These are phyloP conservation scores for Eucalyptus globulus DNA, from an alignment of 345 rosid species.

Conservation along the genomic window DNA sequence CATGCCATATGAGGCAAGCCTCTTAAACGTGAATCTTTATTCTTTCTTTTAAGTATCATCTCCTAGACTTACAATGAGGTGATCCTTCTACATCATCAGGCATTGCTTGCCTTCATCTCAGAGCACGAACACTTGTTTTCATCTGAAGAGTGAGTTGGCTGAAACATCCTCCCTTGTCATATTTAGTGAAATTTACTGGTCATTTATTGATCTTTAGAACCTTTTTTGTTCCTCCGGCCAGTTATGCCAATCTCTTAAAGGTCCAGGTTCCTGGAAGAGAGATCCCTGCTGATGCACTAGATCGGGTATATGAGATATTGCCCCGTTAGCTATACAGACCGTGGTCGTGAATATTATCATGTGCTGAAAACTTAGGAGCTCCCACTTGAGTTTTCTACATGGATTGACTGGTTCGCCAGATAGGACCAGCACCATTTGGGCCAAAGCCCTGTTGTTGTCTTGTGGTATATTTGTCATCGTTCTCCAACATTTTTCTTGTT, in stretches of 20 bases:
- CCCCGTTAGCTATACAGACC: conserved; percentile 15
- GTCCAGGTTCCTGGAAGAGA: conserved; percentile 88
- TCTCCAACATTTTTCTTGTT: neutral
- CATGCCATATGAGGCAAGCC: conserved; percentile 92
- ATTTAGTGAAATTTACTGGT: neutral
- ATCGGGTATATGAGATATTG: conserved; percentile 52
- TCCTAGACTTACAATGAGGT: neutral
- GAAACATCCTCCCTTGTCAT: neutral
- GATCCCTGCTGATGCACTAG: conserved; percentile 64
- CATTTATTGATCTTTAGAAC: neutral
- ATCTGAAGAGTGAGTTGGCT: conserved; percentile 49
- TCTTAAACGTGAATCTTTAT: neutral
- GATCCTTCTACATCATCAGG: conserved; percentile 28
- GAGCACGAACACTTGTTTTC: conserved; percentile 73
- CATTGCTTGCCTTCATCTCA: conserved; percentile 71
- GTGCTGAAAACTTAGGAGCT: neutral
- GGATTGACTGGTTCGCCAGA: neutral
- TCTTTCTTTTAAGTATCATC: neutral
- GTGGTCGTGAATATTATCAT: neutral
- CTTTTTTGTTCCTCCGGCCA: neutral
- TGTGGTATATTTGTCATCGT: neutral
- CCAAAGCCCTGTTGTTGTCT: neutral
- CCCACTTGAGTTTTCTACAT: neutral
- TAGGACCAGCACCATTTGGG: neutral
- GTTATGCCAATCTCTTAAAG: conserved; percentile 71